These are phyloP conservation scores for Quercus phellos DNA, from an alignment of 331 rosid genomes.

Conservation along the genomic window DNA sequence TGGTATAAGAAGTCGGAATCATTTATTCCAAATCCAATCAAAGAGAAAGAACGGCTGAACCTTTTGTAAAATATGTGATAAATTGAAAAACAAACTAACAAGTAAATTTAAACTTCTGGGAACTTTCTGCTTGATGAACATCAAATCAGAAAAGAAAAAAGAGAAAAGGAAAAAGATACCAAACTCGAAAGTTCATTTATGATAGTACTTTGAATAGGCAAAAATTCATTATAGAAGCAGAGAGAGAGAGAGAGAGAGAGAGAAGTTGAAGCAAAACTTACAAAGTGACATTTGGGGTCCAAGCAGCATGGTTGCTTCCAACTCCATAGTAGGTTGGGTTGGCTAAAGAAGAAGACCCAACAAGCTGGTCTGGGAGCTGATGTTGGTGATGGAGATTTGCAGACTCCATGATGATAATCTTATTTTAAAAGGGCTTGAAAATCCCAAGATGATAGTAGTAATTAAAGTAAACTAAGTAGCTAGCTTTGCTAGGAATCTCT, in stretches of 20 bases:
- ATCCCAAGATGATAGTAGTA: slow-evolving; percentile 62
- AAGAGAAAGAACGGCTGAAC: neutral
- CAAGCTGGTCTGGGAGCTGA: slow-evolving; percentile 51
- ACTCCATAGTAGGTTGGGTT: slow-evolving; percentile 40
- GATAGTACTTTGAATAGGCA: neutral
- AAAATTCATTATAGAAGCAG: neutral
- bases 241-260: slow-evolving; percentile 4
- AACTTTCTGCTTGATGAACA: slow-evolving; percentile 25
- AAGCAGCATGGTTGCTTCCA: slow-evolving; percentile 38
- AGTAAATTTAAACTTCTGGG: neutral
- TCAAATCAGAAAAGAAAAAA: slow-evolving; percentile 18
- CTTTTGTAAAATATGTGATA: neutral
- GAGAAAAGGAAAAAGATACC: slow-evolving; percentile 10
- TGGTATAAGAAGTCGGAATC: neutral
- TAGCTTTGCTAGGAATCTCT: slow-evolving; percentile 40
- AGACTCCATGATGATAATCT: slow-evolving; percentile 53
- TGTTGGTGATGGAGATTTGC: slow-evolving; percentile 58
- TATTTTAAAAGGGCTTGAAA: slow-evolving; percentile 43
- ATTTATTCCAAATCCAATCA: neutral
- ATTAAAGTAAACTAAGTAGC: slow-evolving; percentile 22
- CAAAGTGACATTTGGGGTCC: slow-evolving; percentile 51
- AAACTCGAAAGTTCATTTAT: slow-evolving; percentile 5
- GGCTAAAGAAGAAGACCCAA: slow-evolving; percentile 35
- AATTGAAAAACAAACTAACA: neutral
- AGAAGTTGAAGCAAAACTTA: slow-evolving; percentile 31